Base-by-base conservation (phyloP, 163 green algal species). In the Scenedesmus sp. region DNA sequence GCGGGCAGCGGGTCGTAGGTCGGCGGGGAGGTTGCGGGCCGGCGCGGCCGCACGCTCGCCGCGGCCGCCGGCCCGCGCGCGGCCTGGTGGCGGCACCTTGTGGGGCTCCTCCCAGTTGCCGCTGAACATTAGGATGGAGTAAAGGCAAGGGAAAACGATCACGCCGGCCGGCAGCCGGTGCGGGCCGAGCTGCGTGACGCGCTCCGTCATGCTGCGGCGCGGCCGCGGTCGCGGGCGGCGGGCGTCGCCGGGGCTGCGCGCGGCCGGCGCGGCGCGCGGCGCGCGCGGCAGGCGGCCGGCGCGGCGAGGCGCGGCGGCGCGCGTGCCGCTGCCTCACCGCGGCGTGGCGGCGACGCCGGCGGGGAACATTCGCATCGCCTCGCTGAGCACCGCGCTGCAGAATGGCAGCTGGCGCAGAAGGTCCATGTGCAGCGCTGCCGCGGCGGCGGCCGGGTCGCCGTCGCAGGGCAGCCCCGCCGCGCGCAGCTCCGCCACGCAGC, bases 101-200 rank as follows among this genome's bases (percentile, higher is more conserved):
- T 34, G 24, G 0, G 54, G 60, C 7, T 31, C n/a, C 14, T 81
- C 47, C 73, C 73, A 81, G 62, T 81, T 74, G 33, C 50, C 34
- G 7, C 45, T 66, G 26, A 48, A 81, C 10, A 50, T 81, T 6
- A 74, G 15, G 60, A 81, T 48, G 60, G 22, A 39, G 73, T 74
- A 81, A 4, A 81, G 60, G 50, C 73, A 81, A 15, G 73, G 73
- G 60, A 81, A 81, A 60, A 81, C 73, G n/a, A 81, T 81, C 10
- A 66, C 48, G 34, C 73, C 73, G 45, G 60, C 62, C 51, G 73
- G 73, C 15, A 81, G n/a, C 13, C 26, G 51, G 73, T 81, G 74
- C 18, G 60, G 73, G 1, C 73, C 73, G 24, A 81, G 60, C 60
- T 81, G 42, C 17, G 73, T 81, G 7, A 36, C 20, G 18, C 74